phyloP scores from a whole-genome alignment of 768 basidiomycete genomes.

The Auriculariales sp. region DNA sequence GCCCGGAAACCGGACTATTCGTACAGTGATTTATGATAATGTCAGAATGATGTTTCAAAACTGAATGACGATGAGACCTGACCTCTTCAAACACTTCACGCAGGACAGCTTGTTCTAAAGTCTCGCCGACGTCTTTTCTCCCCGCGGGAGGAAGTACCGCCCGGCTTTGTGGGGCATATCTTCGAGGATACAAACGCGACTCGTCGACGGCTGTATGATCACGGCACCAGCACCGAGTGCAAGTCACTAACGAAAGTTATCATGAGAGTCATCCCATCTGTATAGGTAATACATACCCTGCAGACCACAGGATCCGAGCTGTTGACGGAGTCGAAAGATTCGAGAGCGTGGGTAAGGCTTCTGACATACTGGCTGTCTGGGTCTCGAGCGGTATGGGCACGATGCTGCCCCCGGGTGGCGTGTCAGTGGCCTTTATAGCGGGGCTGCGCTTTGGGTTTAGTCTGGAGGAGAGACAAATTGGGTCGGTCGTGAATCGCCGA shows the following conservation, averaged over 20 bases:
- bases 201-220: slow-evolving; percentile 42
- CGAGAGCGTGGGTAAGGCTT: slow-evolving; percentile 18
- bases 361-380: too few relatives aligned
- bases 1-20: neutral
- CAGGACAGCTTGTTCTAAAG: slow-evolving; percentile 40
- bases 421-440: too few relatives aligned
- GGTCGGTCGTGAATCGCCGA: too few relatives aligned
- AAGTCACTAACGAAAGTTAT: slow-evolving; percentile 23
- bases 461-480: too few relatives aligned
- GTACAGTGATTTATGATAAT: neutral
- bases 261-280: neutral
- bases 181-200: slow-evolving; percentile 36
- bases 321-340: slow-evolving; percentile 26
- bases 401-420: too few relatives aligned
- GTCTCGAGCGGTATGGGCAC: too few relatives aligned
- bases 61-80: slow-evolving; percentile 14
- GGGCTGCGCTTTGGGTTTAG: too few relatives aligned
- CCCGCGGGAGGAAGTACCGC: slow-evolving; percentile 52
- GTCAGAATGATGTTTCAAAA: neutral
- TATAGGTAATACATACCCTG: neutral
- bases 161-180: slow-evolving; percentile 17
- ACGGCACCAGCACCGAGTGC: slow-evolving; percentile 49
- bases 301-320: slow-evolving; percentile 27
- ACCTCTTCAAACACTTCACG: slow-evolving; percentile 61
- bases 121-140: slow-evolving; percentile 52